Conservation (phyloP, 2,329 filamentous ascomycete genomes). For the Penicillium sp. region DNA sequence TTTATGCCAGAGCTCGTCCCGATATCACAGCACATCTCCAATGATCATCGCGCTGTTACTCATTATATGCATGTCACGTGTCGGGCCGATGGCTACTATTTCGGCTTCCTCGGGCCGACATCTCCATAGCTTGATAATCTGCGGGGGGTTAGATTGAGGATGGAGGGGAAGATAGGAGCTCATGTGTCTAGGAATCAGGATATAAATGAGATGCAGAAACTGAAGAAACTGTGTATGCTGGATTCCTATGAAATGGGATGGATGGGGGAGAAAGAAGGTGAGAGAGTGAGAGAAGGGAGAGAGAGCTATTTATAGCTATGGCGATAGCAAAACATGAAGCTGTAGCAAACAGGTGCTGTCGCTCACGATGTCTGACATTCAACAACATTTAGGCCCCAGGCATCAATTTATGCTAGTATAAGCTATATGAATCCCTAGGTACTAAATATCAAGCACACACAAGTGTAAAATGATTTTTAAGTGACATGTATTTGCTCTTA, state of each 20-base stretch:
- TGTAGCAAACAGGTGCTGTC: no score
- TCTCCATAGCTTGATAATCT: neutral
- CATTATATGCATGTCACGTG: conserved; percentile 25
- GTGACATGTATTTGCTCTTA: conserved; percentile 1
- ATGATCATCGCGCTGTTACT: neutral
- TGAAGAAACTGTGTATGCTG: no score
- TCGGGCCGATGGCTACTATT: conserved; percentile 24
- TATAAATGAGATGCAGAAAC: no score
- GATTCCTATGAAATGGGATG: no score
- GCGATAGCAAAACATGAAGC: no score
- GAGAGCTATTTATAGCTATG: no score
- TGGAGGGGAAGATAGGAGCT: neutral
- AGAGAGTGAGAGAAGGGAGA: no score
- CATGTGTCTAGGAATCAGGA: neutral
- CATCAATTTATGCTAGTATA: neutral
- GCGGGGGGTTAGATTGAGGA: neutral
- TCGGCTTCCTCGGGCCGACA: conserved; percentile 24
- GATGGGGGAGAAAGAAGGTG: no score
- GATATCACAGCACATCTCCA: neutral
- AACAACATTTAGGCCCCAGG: no score
- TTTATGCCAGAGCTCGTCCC: conserved; percentile 3
- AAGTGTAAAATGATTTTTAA: neutral
- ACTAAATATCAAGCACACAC: neutral
- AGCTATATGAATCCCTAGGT: neutral
- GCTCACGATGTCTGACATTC: no score